Conservation (phyloP, 179 eudicot species). For the Heliamphora pulchella region DNA sequence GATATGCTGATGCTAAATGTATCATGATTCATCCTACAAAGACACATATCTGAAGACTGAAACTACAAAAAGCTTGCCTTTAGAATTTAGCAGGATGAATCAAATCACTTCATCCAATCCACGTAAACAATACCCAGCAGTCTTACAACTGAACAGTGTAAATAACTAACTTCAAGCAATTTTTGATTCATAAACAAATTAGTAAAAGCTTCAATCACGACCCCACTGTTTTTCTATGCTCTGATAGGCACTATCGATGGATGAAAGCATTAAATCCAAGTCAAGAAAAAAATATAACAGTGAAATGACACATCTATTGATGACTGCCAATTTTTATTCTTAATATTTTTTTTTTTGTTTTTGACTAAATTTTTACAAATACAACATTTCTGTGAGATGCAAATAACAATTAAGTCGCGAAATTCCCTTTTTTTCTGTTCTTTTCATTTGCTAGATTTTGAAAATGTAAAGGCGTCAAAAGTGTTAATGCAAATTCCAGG, state of each 20-base stretch:
- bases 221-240: constrained; percentile 1
- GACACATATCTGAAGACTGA: background rate
- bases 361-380: background rate
- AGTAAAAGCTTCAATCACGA: background rate
- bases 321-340: background rate
- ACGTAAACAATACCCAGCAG: background rate
- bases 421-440: background rate
- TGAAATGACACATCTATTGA: background rate
- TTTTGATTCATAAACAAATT: too few relatives aligned
- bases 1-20: background rate
- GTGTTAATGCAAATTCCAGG: background rate
- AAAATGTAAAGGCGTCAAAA: background rate
- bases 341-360: too few relatives aligned
- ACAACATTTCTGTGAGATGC: background rate
- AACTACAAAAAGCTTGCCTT: background rate
- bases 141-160: background rate
- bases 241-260: background rate
- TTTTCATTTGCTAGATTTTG: background rate
- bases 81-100: background rate
- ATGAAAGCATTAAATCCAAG: background rate
- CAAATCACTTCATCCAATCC: background rate
- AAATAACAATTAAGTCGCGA: background rate
- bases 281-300: background rate
- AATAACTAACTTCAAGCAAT: background rate
- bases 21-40: background rate